These are phyloP conservation scores for Periconia macrospinosa DNA, from an alignment of 2,329 filamentous ascomycete species.

Conservation along the genomic window DNA sequence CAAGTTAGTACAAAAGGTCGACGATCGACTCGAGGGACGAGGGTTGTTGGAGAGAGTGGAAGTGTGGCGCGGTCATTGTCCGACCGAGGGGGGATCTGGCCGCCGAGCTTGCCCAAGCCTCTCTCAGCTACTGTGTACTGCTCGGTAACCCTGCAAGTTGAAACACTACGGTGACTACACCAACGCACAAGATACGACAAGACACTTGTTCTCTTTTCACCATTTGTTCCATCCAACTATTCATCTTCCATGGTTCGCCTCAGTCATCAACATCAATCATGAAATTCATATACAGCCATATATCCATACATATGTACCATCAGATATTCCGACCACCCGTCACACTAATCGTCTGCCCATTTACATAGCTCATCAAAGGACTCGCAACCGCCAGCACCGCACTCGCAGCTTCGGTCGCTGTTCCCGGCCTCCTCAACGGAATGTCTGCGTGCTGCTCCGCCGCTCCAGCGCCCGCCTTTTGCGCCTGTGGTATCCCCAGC, in stretches of 20 bases:
- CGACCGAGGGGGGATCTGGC: slow-evolving; percentile 2
- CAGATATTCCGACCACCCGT: slow-evolving; percentile 73
- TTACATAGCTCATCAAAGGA: slow-evolving; percentile 82
- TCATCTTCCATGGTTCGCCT: neutral
- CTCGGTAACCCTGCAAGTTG: neutral
- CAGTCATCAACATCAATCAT: no score
- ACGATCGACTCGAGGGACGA: neutral
- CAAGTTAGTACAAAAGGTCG: neutral
- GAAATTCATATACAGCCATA: no score
- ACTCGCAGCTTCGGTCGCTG: slow-evolving; percentile 77
- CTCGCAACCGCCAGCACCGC: slow-evolving; percentile 78
- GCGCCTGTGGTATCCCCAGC: slow-evolving; percentile 49
- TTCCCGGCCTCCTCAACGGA: slow-evolving; percentile 74
- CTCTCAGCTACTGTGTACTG: slow-evolving; percentile 1
- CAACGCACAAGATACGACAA: neutral
- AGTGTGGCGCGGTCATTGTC: slow-evolving; percentile 4
- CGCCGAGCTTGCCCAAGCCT: slow-evolving; percentile 5
- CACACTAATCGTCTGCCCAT: slow-evolving; percentile 83
- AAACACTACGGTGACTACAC: slow-evolving; percentile 5
- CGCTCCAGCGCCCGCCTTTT: slow-evolving; percentile 38
- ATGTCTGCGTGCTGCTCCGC: slow-evolving; percentile 64
- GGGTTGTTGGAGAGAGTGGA: neutral
- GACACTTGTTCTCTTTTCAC: slow-evolving; percentile 2
- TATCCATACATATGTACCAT: neutral
- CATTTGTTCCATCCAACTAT: neutral